These are phyloP conservation scores for Xylariaceae sp. DNA, from an alignment of 2,329 filamentous ascomycete genomes.

Conservation along the genomic window DNA sequence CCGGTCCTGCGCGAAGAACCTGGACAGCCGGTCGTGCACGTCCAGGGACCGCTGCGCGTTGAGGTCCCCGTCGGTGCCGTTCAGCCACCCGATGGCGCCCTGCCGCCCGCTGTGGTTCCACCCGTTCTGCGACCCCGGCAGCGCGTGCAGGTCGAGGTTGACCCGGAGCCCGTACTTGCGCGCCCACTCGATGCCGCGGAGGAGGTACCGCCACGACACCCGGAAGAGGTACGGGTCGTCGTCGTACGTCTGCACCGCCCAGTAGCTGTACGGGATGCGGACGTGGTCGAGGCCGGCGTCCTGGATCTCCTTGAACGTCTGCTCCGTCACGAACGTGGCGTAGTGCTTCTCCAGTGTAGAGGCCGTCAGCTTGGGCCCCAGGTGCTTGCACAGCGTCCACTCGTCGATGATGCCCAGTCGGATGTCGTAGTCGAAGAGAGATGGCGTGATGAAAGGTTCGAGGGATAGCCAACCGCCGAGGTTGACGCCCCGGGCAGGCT, in stretches of 20 bases:
- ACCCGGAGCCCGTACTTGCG: conserved; percentile 87
- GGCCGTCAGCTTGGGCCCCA: conserved; percentile 61
- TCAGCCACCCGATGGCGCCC: conserved; percentile 79
- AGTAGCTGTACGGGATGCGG: conserved; percentile 93
- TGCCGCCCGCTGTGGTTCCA: conserved; percentile 93
- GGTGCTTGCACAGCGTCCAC: conserved; percentile 67
- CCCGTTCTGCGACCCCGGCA: conserved; percentile 91
- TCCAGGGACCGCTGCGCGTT: conserved; percentile 81
- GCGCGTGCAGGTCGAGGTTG: conserved; percentile 87
- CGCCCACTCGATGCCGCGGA: conserved; percentile 89
- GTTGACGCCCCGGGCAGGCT: conserved; percentile 84
- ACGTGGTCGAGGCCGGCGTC: conserved; percentile 91
- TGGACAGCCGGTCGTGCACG: conserved; percentile 77
- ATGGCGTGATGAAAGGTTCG: conserved; percentile 94
- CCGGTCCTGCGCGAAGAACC: conserved; percentile 88
- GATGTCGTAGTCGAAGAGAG: conserved; percentile 69
- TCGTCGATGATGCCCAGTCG: conserved; percentile 73
- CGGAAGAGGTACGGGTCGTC: conserved; percentile 82
- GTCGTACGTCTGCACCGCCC: conserved; percentile 82
- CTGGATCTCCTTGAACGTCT: conserved; percentile 78
- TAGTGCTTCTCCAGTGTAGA: conserved; percentile 84
- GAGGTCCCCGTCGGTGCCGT: conserved; percentile 73
- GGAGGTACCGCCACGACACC: conserved; percentile 86
- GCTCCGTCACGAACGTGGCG: conserved; percentile 76
- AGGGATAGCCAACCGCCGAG: conserved; percentile 90